Conservation (phyloP, 192 early-diverging fungal genomes). For the Spizellomyces sp. region DNA sequence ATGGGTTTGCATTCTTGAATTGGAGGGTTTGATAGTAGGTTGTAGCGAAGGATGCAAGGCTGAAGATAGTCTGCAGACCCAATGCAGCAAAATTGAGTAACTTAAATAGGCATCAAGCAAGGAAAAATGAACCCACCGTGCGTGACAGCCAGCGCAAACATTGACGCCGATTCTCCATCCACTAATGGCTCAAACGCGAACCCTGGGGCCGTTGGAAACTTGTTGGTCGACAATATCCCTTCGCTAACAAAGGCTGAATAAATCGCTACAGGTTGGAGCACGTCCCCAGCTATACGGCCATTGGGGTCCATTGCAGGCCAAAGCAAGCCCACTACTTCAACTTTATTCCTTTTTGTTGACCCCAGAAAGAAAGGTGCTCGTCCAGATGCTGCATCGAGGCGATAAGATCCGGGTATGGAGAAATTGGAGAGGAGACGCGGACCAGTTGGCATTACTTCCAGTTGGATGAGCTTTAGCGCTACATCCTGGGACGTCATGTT, state of each 20-base stretch:
- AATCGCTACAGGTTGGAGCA: no score
- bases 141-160: background rate
- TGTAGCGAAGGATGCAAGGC: slow-evolving; percentile 22
- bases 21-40: background rate
- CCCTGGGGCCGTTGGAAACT: slow-evolving; percentile 3
- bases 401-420: background rate
- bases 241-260: no score
- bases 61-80: background rate
- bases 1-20: slow-evolving; percentile 4
- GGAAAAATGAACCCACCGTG: background rate
- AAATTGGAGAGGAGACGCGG: background rate
- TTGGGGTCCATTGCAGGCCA: no score
- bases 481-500: background rate
- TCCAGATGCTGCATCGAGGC: background rate
- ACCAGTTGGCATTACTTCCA: background rate
- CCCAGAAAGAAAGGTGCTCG: background rate
- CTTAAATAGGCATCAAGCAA: background rate
- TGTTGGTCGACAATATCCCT: background rate
- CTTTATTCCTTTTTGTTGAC: no score
- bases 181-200: background rate
- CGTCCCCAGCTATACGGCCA: no score
- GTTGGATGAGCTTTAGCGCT: background rate
- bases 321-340: no score
- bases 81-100: background rate
- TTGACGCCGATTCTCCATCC: background rate